Evolutionary conservation across 2,329 filamentous ascomycete species (phyloP).

Genomic region (Aurifilum marmelostoma): DNA sequence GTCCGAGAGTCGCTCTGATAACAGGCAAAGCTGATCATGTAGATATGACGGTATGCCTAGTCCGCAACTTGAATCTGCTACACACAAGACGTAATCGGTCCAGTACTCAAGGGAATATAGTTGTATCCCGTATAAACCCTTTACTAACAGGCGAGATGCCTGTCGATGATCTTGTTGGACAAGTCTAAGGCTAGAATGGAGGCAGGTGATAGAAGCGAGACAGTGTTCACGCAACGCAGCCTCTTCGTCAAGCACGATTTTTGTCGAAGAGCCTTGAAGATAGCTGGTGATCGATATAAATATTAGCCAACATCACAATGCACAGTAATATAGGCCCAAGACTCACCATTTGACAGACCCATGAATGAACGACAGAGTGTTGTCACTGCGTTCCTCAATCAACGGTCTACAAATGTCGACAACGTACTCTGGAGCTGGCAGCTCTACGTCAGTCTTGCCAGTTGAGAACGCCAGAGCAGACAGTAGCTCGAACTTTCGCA

Average conservation of each 20-base stretch:
- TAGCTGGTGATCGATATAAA: constrained; percentile 15
- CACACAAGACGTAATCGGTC: constrained; percentile 36
- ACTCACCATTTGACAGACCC: constrained; percentile 36
- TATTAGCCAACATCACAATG: background rate
- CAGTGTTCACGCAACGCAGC: constrained; percentile 31
- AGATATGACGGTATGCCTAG: background rate
- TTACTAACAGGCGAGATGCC: constrained; percentile 30
- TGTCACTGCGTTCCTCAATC: constrained; percentile 33
- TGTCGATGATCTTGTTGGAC: constrained; percentile 17
- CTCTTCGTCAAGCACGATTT: constrained; percentile 22
- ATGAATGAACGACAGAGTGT: constrained; percentile 36
- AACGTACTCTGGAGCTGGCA: constrained; percentile 34
- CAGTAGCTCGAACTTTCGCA: constrained; percentile 39
- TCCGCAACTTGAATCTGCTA: background rate
- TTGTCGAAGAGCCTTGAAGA: constrained; percentile 27
- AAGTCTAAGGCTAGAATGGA: constrained; percentile 33
- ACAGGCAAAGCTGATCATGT: constrained; percentile 16
- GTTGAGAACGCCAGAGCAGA: constrained; percentile 39
- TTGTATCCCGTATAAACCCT: constrained; percentile 38
- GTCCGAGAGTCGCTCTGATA: background rate
- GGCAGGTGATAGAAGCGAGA: constrained; percentile 32
- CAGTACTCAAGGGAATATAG: constrained; percentile 39
- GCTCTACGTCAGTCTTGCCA: constrained; percentile 13
- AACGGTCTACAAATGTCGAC: constrained; percentile 34
- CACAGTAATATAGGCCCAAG: too few species aligned